These are phyloP conservation scores for Berberis thunbergii DNA, from an alignment of 164 flowering plant species.

Conservation along the genomic window DNA sequence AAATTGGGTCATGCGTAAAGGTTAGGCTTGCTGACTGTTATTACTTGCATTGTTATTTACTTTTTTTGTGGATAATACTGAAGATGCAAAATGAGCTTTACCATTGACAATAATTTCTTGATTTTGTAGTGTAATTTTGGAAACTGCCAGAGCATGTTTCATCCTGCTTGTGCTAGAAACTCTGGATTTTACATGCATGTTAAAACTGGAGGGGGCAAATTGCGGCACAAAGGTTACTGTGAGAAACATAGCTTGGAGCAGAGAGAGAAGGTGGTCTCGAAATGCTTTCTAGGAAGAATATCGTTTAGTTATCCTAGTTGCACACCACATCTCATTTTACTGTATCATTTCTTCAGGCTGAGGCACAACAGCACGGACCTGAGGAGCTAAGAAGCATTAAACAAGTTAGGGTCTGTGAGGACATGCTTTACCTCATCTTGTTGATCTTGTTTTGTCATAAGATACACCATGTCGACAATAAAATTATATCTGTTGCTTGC, in stretches of 20 bases:
- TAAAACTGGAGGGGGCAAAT: slow-evolving; percentile 49
- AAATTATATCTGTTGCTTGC: no score
- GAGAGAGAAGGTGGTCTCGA: slow-evolving; percentile 58
- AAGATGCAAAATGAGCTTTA: neutral
- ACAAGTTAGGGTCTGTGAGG: slow-evolving; percentile 67
- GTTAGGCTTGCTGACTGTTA: slow-evolving; percentile 23
- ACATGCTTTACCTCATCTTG: neutral
- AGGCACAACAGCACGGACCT: slow-evolving; percentile 51
- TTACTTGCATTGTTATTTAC: neutral
- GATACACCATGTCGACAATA: no score
- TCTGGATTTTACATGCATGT: slow-evolving; percentile 66
- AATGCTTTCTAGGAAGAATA: slow-evolving; percentile 3
- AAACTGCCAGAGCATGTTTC: slow-evolving; percentile 76
- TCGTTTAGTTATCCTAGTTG: neutral
- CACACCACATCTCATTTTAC: neutral
- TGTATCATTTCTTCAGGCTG: slow-evolving; percentile 42
- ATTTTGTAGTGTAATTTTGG: slow-evolving; percentile 77
- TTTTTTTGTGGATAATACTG: neutral
- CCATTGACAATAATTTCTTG: neutral
- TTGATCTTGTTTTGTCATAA: no score
- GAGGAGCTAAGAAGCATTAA: slow-evolving; percentile 72
- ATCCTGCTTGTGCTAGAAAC: slow-evolving; percentile 85
- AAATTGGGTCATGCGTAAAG: slow-evolving; percentile 76
- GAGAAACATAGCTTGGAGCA: slow-evolving; percentile 83
- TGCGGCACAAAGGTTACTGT: slow-evolving; percentile 89